Evolutionary conservation across 2,329 filamentous ascomycete species (phyloP), one percentile per base, ranked within the genome.

Genomic region (Fusarium sp.): DNA sequence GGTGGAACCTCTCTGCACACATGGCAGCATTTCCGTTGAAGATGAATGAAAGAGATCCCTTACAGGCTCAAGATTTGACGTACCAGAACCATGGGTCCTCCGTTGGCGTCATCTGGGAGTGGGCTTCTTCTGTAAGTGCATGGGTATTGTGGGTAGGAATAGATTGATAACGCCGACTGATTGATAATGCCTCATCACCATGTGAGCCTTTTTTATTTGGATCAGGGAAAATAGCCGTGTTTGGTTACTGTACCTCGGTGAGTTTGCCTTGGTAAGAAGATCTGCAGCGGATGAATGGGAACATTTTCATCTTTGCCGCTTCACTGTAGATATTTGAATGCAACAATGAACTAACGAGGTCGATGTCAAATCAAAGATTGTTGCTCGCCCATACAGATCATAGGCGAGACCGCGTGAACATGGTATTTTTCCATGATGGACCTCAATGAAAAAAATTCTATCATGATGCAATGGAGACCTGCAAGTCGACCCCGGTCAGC

Each of bases 171-270:
- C 62, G 57, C 54, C 67, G 53, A 49, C 54, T 75, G 67, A 76
- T 76, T 76, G 73, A 76, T 75, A 74, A 76, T 74, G 62, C 66
- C 70, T 73, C 73, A 71, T 71, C 71, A 42, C 61, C 60, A 68
- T 65, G 59, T 56, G 47, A 50, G 29, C 31, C 25, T 42, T 58
- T 31, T 53, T 49, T 57, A 27, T 31, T 44, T 55, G 15, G 20
- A 36, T 31, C 33, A 31, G 45, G 60, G 44, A 65, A 22, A n/a
- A 25, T 33, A 35, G 36, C 52, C n/a, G 36, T 36, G n/a, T 46
- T 47, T 31, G 45, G 15, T 36, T 31, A 38, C 22, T 61, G 31
- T 22, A 44, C 18, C 27, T 55, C 36, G 38, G 25, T 13, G 14
- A 49, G 36, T 29, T n/a, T 22, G 22, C 14, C 36, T 45, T 54